A percentile compares a stretch with the other conserved stretches of the same genome.
Evolutionary conservation across 306 rosid species (phyloP).

Genomic region (Arachis stenosperma): DNA sequence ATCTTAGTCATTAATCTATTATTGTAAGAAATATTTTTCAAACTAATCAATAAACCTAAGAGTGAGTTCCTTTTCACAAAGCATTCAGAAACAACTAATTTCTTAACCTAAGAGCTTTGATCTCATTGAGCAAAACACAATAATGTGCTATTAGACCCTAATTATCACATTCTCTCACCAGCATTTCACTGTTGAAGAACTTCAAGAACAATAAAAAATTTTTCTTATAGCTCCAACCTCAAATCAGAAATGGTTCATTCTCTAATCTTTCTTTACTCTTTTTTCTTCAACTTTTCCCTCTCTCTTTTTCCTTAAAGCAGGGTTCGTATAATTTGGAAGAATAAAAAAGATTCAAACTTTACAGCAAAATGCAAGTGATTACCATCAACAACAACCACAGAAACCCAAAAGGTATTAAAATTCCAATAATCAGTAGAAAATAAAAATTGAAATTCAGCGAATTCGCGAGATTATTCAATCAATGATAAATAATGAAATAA

Average conservation of each 20-base stretch:
- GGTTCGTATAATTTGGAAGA: not conserved
- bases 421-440: not conserved
- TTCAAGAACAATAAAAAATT: not conserved
- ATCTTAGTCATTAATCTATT: constrained; percentile 16
- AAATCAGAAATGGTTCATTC: constrained; percentile 1
- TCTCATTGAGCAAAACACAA: constrained; percentile 2
- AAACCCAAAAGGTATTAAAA: constrained; percentile 4
- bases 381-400: not conserved
- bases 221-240: not conserved
- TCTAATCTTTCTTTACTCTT: not conserved
- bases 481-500: constrained; percentile 11
- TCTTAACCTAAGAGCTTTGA: constrained; percentile 1
- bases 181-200: not conserved
- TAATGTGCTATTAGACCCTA: not conserved
- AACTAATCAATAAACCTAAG: constrained; percentile 4
- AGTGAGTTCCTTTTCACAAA: constrained; percentile 8
- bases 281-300: too few relatives aligned
- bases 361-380: constrained; percentile 8
- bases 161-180: constrained; percentile 2
- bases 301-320: not conserved
- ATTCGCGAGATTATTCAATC: not conserved
- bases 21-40: constrained; percentile 2
- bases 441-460: not conserved
- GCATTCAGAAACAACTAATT: constrained; percentile 5
- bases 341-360: not conserved